Evolutionary conservation across 2,329 filamentous ascomycete genomes (phyloP), one percentile per base, ranked within the genome.

Genomic region (Exophiala viscosa): DNA sequence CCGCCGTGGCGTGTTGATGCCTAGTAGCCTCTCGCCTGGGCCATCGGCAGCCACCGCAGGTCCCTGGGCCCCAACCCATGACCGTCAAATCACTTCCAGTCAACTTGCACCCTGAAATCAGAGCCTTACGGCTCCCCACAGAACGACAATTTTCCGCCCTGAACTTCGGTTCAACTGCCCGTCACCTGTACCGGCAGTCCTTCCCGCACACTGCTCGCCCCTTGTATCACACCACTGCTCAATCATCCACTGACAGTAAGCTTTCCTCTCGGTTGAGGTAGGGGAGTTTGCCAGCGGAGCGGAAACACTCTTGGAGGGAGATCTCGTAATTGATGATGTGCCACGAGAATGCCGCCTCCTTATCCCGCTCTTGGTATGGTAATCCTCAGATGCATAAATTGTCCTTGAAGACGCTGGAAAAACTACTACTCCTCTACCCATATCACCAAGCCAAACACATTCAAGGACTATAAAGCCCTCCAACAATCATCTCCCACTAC

Each of bases 361-460:
- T 35, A 15, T 45, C 42, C 34, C 42, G 32, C 42, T 31, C 28
- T 20, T 18, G 32, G 11, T 18, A 48, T 28, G 20, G 4, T 17
- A n/a, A 11, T 31, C 18, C 15, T 47, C 40, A 33, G 52, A 31
- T 38, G 34, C 35, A 52, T 53, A 57, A 53, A 57, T 31, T 20
- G 20, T 38, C 32, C 35, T 18, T 47, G 14, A 18, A 44, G 41
- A 35, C 42, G 31, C 31, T 18, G 17, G 7, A 23, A 20, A 20
- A 23, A 15, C 33, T 5, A 15, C 10, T 17, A 35, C 32, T 38
- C 18, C 11, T 41, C 43, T 45, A 43, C 43, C 45, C 46, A 52
- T 49, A 49, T 42, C 38, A 42, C 17, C 50, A 31, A 23, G 34
- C 32, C 33, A 15, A 31, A 18, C 10, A 42, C 40, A 42, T n/a